phyloP scores from a whole-genome alignment of 148 eudicot genomes.

The Spergularia marina region DNA sequence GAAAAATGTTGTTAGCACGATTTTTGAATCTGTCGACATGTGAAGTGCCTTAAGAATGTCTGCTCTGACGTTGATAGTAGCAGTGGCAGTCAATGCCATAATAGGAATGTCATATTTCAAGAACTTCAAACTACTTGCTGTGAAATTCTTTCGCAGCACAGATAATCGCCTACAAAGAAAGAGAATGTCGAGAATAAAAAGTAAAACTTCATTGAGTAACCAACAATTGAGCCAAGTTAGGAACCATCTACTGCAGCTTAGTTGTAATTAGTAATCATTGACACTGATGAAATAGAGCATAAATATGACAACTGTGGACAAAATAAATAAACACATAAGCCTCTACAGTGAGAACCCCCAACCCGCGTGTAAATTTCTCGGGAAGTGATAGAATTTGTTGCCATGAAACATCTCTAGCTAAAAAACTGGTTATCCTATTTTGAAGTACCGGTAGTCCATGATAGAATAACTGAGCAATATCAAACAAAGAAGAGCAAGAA shows the following conservation, averaged over 20 bases:
- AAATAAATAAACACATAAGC: background rate
- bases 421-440: background rate
- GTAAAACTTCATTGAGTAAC: background rate
- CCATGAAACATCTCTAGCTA: background rate
- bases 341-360: background rate
- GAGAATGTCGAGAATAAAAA: background rate
- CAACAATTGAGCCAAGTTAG: background rate
- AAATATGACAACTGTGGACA: background rate
- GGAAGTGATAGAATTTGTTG: background rate
- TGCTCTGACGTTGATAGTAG: slow-evolving; percentile 71
- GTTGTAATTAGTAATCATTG: background rate
- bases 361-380: background rate
- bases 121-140: slow-evolving; percentile 44
- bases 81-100: slow-evolving; percentile 97
- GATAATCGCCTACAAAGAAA: slow-evolving; percentile 62
- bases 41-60: slow-evolving; percentile 71
- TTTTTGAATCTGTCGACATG: slow-evolving; percentile 59
- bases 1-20: slow-evolving; percentile 76
- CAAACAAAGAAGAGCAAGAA: background rate
- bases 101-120: slow-evolving; percentile 73
- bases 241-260: background rate
- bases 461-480: background rate
- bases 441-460: background rate
- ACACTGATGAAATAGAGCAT: background rate
- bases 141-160: slow-evolving; percentile 62